Evolutionary conservation across 371 early-diverging fungal species (phyloP), one percentile per base, ranked within the genome.

Genomic region (Ordospora colligata): DNA sequence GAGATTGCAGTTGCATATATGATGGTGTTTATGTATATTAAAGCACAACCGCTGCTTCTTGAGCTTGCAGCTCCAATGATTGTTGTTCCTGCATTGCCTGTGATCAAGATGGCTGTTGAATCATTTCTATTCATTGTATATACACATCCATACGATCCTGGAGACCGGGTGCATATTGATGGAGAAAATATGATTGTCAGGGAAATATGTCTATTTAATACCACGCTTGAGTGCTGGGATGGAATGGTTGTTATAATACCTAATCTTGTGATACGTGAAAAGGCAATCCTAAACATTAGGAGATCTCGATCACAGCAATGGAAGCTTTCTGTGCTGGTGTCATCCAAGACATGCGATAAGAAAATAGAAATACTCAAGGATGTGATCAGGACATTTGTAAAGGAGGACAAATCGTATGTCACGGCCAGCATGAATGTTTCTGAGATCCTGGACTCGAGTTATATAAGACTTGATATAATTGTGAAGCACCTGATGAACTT

Each of bases 91-190:
- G 25, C 70, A 7, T 54, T 76, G 50, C 62, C 80, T 5, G 53
- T 70, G 40, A 5, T 80, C 22, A 73, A 74, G 42, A 49, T 42
- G 27, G 47, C 72, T 0, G 49, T 71, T 45, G 81, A 82, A n/a
- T 79, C 84, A 19, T 84, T 86, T 65, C 66, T 83, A 22, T 86
- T 84, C 73, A 74, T 86, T 10, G 44, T 84, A 37, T 75, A 79
- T 23, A 69, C 77, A 10, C 83, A 84, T 75, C 86, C 86, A 4
- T 86, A 81, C 42, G 84, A 86, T 62, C 75, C 80, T 10, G 86
- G 84, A 11, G 86, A 86, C 67, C 64, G 84, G 69, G 75, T 86
- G 10, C 58, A 65, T 69, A 66, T 86, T n/a, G 74, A 80, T 46
- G 79, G 73, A 62, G 81, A 82, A 27, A 84, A 80, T 43, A 67